Conservation (phyloP, 805 yeast species). For the Yarrowia deformans region DNA sequence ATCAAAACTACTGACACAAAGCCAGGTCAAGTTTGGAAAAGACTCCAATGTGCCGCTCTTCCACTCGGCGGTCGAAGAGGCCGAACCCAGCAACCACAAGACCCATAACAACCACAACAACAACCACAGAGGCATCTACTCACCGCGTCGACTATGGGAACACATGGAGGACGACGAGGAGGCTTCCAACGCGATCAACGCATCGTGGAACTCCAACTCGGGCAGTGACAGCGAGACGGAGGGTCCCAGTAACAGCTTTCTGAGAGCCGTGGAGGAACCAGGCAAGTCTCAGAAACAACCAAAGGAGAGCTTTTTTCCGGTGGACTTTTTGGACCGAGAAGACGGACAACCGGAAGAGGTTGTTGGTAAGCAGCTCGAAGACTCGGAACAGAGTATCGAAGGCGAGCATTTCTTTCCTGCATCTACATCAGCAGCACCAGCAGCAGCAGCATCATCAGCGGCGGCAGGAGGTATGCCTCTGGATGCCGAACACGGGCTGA, state of each 20-base stretch:
- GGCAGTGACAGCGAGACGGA: conserved; percentile 25
- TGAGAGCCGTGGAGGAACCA: conserved; percentile 34
- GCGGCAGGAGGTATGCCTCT: neutral
- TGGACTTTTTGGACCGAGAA: conserved; percentile 33
- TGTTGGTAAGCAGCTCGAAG: conserved; percentile 6
- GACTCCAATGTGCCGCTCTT: conserved; percentile 47
- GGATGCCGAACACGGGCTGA: conserved; percentile 23
- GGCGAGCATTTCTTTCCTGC: conserved; percentile 33
- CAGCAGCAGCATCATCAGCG: neutral
- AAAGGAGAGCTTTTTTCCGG: conserved; percentile 33
- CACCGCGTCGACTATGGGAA: conserved; percentile 31
- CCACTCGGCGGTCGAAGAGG: conserved; percentile 45
- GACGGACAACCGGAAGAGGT: conserved; percentile 10
- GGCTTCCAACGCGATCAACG: conserved; percentile 37
- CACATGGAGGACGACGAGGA: conserved; percentile 36
- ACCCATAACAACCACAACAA: conserved; percentile 17
- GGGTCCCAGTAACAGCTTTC: conserved; percentile 34
- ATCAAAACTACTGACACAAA: conserved; percentile 50
- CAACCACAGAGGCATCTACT: conserved; percentile 36
- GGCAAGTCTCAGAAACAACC: conserved; percentile 8
- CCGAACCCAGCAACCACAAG: conserved; percentile 33
- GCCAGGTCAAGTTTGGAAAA: conserved; percentile 46
- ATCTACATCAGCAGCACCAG: conserved; percentile 5
- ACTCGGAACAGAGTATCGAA: conserved; percentile 21
- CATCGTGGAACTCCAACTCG: conserved; percentile 34